Evolutionary conservation across 148 eudicot species (phyloP).

Genomic region (Chenopodium formosanum): DNA sequence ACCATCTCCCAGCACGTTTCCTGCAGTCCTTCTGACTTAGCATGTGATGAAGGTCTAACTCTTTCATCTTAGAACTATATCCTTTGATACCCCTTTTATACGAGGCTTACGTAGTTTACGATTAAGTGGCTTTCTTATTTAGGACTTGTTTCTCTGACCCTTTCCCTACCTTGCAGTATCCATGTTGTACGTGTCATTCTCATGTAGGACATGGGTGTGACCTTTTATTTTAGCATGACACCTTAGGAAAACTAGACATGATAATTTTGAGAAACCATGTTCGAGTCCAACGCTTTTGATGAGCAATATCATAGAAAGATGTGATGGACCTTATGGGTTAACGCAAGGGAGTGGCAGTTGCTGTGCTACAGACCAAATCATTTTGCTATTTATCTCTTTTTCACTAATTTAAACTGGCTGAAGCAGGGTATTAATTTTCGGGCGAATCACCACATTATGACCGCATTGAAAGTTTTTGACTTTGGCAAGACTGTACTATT

Average conservation of each 20-base stretch:
- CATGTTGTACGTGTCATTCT: not conserved
- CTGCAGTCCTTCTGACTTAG: not conserved
- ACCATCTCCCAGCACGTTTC: not conserved
- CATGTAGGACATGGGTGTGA: not conserved
- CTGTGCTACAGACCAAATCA: not conserved
- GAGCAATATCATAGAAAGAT: not conserved
- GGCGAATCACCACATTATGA: not conserved
- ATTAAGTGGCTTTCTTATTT: not conserved
- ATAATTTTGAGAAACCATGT: not conserved
- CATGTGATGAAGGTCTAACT: not conserved
- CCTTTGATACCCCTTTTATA: not conserved
- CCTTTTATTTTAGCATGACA: not conserved
- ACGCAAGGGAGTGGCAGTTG: not conserved
- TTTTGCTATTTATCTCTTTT: not conserved
- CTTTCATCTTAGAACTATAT: not conserved
- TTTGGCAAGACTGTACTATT: not conserved
- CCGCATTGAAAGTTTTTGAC: not conserved
- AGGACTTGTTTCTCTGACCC: not conserved
- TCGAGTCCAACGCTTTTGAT: not conserved
- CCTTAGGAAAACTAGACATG: not conserved
- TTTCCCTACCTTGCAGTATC: not conserved
- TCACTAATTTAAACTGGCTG: not conserved
- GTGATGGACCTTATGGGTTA: not conserved
- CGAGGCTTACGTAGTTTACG: not conserved
- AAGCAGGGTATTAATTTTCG: not conserved